Conservation (phyloP, 441 rosid species). For the Pelargonium cotyledonis region DNA sequence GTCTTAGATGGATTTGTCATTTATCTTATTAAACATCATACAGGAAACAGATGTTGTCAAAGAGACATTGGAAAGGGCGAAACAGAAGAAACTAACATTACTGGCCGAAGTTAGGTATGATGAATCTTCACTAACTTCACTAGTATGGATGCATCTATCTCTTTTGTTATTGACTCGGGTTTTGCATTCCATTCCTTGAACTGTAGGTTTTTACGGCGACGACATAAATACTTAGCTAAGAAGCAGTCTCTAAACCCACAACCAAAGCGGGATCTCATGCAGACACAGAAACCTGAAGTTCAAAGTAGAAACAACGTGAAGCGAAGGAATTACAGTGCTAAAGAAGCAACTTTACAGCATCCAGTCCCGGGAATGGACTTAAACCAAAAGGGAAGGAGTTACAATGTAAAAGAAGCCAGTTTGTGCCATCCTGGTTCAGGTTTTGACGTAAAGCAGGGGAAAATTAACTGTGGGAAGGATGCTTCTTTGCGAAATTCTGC, state of each 20-base stretch:
- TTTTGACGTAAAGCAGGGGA: too few relatives aligned
- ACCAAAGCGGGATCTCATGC: constrained; percentile 15
- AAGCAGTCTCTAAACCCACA: constrained; percentile 31
- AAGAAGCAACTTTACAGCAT: constrained; percentile 19
- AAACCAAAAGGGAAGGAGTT: too few relatives aligned
- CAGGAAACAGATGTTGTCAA: constrained; percentile 61
- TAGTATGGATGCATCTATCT: not conserved
- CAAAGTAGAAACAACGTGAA: constrained; percentile 24
- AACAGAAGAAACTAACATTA: constrained; percentile 39
- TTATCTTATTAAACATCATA: constrained; percentile 12
- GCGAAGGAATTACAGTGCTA: constrained; percentile 27
- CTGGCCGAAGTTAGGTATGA: constrained; percentile 74
- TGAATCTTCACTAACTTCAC: constrained; percentile 5
- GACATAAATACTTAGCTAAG: constrained; percentile 46
- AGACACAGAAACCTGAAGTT: constrained; percentile 21
- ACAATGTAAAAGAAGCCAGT: too few relatives aligned
- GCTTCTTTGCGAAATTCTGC: constrained; percentile 15
- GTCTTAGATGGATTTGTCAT: not conserved
- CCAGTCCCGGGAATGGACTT: too few relatives aligned
- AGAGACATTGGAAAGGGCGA: constrained; percentile 51
- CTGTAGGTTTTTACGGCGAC: constrained; percentile 59
- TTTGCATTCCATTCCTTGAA: constrained; percentile 8
- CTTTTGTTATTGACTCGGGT: constrained; percentile 8
- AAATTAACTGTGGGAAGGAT: not conserved
- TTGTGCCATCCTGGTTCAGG: too few relatives aligned